Conservation (phyloP, 345 rosid species). For the Brassica cretica region DNA sequence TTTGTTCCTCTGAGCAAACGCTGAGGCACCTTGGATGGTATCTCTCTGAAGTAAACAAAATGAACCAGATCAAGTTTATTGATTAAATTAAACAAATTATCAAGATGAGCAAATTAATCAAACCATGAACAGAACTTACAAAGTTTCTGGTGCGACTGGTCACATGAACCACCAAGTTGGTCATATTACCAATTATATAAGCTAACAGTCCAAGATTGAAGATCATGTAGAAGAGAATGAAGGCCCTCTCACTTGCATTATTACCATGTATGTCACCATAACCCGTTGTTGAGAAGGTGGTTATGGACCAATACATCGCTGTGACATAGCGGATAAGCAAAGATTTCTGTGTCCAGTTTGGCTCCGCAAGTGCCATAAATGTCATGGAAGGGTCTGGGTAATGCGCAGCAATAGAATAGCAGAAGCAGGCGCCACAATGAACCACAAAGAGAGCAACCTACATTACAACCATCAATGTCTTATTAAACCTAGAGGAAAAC, state of each 20-base stretch:
- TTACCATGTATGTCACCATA: constrained; percentile 87
- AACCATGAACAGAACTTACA: constrained; percentile 53
- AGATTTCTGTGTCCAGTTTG: constrained; percentile 34
- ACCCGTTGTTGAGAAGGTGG: constrained; percentile 82
- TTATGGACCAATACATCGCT: constrained; percentile 77
- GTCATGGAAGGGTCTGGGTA: constrained; percentile 51
- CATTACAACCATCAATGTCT: constrained; percentile 18
- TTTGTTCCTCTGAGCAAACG: constrained; percentile 77
- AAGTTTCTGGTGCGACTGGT: constrained; percentile 77
- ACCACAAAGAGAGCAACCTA: constrained; percentile 78
- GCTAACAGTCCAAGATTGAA: constrained; percentile 70
- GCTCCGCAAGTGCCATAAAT: constrained; percentile 62
- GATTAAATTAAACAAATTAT: background rate
- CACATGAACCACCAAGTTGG: constrained; percentile 80
- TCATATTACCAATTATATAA: constrained; percentile 88
- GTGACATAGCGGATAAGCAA: constrained; percentile 52
- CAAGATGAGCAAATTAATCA: background rate
- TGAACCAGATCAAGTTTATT: background rate
- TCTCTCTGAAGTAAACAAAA: constrained; percentile 61
- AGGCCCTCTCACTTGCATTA: constrained; percentile 64
- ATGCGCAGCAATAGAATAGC: constrained; percentile 54
- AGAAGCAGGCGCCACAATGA: constrained; percentile 77
- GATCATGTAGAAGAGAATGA: constrained; percentile 61
- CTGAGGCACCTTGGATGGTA: constrained; percentile 73
- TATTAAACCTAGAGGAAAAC: background rate